Base-by-base conservation (phyloP, 2,329 filamentous ascomycete genomes). In the Fusarium mangiferae region DNA sequence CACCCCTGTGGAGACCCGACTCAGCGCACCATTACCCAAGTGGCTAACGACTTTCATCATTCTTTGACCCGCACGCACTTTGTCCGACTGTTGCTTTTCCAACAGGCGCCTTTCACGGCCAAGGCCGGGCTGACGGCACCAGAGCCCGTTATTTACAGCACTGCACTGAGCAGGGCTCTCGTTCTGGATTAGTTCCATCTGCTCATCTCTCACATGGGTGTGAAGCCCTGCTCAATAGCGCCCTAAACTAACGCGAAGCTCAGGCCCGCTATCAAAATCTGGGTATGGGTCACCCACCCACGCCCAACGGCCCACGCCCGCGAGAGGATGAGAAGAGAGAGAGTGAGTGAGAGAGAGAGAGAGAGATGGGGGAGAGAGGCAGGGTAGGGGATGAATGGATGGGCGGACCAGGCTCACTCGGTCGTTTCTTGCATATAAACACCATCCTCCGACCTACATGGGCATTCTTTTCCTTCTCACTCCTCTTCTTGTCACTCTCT, bases 361-460 rank as follows among this genome's bases (percentile, higher is more conserved):
- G 49, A 35, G 39, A 52, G 44, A 58, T 39, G 68, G 36, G 39
- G 62, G 61, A 59, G 61, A 60, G 46, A 39, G 33, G 45, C 49
- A 68, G 65, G 66, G 64, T 35, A 67, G 30, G 30, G 52, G 65
- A 68, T 67, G 35, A 38, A 60, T 60, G 39, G n/a, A 62, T 42
- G 39, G 44, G 30, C 54, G 36, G 45, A 20, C 57, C 30, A 65
- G 48, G 39, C 46, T 58, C 45, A 42, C 42, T 61, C 28, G 45
- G 46, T 35, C 62, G 49, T 63, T 56, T 52, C 52, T 62, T 68
- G 48, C 75, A 77, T 77, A 72, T 77, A 77, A 77, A 68, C 75
- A 64, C 45, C 62, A 48, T 38, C 35, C 44, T 70, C 69, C 71
- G 55, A 70, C 70, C 54, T 51, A 17, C 26, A 39, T 51, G 14